A percentile compares a stretch with the other conserved stretches of the same genome.
These are phyloP conservation scores for Termitomyces sp. DNA, from an alignment of 1,284 basidiomycete genomes.

Conservation along the genomic window DNA sequence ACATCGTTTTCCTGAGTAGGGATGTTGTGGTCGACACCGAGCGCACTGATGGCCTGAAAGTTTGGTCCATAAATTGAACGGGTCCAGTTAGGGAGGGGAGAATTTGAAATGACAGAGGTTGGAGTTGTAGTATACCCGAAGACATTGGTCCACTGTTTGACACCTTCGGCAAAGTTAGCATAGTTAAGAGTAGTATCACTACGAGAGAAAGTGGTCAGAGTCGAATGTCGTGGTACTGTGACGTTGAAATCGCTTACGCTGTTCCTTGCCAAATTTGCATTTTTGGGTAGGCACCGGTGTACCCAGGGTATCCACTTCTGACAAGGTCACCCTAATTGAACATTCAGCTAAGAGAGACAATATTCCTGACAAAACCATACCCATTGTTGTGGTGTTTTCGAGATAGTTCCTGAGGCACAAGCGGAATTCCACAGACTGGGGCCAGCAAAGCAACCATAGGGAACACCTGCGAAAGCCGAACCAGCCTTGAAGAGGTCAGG, in stretches of 20 bases:
- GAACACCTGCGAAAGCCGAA: conserved; percentile 46
- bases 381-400: conserved; percentile 45
- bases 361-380: conserved; percentile 22
- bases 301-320: conserved; percentile 42
- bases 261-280: conserved; percentile 55
- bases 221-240: not conserved
- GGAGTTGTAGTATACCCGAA: conserved; percentile 38
- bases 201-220: not conserved
- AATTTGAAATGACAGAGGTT: conserved; percentile 31
- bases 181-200: conserved; percentile 48
- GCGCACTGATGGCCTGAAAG: conserved; percentile 38
- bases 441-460: conserved; percentile 50
- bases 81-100: conserved; percentile 36
- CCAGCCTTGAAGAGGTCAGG: conserved; percentile 50
- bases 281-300: conserved; percentile 45
- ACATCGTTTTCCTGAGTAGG: conserved; percentile 34
- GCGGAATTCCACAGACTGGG: conserved; percentile 43
- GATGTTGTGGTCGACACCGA: conserved; percentile 41
- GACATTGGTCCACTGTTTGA: conserved; percentile 46
- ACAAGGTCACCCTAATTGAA: conserved; percentile 37
- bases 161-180: conserved; percentile 46
- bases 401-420: conserved; percentile 40
- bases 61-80: conserved; percentile 41
- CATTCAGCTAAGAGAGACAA: not conserved
- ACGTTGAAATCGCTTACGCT: conserved; percentile 26